Evolutionary conservation across 805 yeast genomes (phyloP).

Genomic region (Jamesozyma gamospora): DNA sequence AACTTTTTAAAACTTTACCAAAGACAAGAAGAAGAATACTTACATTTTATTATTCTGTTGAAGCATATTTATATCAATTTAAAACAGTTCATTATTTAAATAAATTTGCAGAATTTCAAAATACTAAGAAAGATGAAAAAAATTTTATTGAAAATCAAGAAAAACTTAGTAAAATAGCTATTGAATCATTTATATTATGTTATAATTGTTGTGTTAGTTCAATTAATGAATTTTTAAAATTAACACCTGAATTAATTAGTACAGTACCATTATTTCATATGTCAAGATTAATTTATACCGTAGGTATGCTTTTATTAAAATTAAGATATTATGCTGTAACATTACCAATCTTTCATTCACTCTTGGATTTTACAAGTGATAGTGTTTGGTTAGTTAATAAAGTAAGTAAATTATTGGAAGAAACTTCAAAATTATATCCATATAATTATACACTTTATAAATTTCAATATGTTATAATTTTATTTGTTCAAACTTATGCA

Average conservation of each 20-base stretch:
- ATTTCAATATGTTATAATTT: slow-evolving; percentile 44
- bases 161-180: slow-evolving; percentile 2
- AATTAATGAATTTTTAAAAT: slow-evolving; percentile 38
- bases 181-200: slow-evolving; percentile 40
- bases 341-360: slow-evolving; percentile 37
- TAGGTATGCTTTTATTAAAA: slow-evolving; percentile 48
- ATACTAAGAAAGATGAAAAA: not conserved
- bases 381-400: slow-evolving; percentile 29
- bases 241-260: slow-evolving; percentile 39
- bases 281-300: slow-evolving; percentile 51
- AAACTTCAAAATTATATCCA: slow-evolving; percentile 29
- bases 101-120: slow-evolving; percentile 3
- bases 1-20: slow-evolving; percentile 32
- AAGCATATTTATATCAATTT: slow-evolving; percentile 59
- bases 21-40: slow-evolving; percentile 33
- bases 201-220: slow-evolving; percentile 45
- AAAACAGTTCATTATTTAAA: slow-evolving; percentile 24
- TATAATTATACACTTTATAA: slow-evolving; percentile 44
- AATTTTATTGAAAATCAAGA: not conserved
- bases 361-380: slow-evolving; percentile 38
- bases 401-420: slow-evolving; percentile 19
- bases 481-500: slow-evolving; percentile 53
- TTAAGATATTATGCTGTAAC: slow-evolving; percentile 46
- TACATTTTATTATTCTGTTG: slow-evolving; percentile 51
- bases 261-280: slow-evolving; percentile 48